These are phyloP conservation scores for Amauroascus verrucosus DNA, from an alignment of 2,329 filamentous ascomycete species.

Conservation along the genomic window DNA sequence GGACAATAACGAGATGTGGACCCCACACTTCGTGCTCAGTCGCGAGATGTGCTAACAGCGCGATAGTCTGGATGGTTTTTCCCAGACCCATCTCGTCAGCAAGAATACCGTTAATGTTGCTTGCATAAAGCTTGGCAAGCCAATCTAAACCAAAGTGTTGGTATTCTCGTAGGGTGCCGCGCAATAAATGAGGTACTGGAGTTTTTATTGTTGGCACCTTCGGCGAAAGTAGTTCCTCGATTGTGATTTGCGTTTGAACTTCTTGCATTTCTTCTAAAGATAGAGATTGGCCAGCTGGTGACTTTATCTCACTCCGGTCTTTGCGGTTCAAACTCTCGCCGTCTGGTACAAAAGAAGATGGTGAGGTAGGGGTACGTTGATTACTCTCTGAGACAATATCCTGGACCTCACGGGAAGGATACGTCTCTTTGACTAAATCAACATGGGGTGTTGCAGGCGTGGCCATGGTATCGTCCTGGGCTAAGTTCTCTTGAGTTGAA, in stretches of 20 bases:
- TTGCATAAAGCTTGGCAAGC: constrained; percentile 85
- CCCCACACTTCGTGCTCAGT: constrained; percentile 89
- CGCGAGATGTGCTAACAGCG: constrained; percentile 82
- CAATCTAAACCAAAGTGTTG: constrained; percentile 96
- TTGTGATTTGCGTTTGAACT: background rate
- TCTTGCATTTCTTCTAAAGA: background rate
- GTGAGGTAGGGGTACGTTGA: background rate
- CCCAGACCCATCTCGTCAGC: constrained; percentile 98
- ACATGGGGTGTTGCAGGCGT: background rate
- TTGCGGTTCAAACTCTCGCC: background rate
- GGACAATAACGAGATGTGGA: constrained; percentile 88
- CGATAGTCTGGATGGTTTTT: constrained; percentile 97
- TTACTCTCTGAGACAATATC: background rate
- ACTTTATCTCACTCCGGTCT: background rate
- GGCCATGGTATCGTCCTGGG: background rate
- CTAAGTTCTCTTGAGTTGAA: background rate
- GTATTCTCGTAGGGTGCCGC: constrained; percentile 85
- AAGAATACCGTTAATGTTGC: constrained; percentile 88
- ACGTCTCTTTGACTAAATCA: background rate
- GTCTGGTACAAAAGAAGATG: background rate
- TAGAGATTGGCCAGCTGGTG: background rate
- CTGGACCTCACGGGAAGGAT: background rate
- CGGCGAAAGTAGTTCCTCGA: background rate
- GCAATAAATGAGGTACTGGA: constrained; percentile 68
- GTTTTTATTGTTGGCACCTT: constrained; percentile 42